Conservation (phyloP, 73 alveolate species). For the Paramecium pentaurelia region DNA sequence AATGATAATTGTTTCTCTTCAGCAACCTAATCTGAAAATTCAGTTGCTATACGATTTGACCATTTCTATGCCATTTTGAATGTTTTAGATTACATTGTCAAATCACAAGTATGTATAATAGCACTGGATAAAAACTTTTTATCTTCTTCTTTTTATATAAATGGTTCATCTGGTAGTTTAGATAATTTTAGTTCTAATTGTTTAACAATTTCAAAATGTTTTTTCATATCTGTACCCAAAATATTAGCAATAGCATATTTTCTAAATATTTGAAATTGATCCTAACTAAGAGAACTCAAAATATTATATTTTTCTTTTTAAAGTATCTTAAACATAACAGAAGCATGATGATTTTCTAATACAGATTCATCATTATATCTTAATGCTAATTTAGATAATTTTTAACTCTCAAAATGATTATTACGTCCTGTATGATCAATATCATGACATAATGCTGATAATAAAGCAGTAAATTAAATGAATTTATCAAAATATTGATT, state of each 20-base stretch:
- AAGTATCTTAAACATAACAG: conserved; percentile 81
- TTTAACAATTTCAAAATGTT: conserved; percentile 47
- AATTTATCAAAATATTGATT: conserved; percentile 31
- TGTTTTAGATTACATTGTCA: not conserved
- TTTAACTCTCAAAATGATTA: conserved; percentile 70
- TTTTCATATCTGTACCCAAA: conserved; percentile 72
- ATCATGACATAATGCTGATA: conserved; percentile 80
- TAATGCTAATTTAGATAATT: conserved; percentile 70
- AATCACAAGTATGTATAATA: conserved; percentile 57
- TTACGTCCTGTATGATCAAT: conserved; percentile 83
- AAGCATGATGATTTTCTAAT: conserved; percentile 86
- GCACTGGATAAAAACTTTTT: conserved; percentile 54
- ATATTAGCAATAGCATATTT: conserved; percentile 72
- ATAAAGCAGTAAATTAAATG: conserved; percentile 57
- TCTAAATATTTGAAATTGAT: conserved; percentile 64
- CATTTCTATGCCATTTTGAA: conserved; percentile 1
- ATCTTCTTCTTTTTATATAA: conserved; percentile 51
- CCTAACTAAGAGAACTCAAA: conserved; percentile 60
- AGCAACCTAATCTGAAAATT: not conserved
- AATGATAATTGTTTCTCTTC: not conserved
- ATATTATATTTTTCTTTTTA: conserved; percentile 65
- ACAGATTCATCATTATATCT: conserved; percentile 88
- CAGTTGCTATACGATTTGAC: not conserved
- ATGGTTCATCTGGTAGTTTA: conserved; percentile 26
- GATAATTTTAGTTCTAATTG: conserved; percentile 22